Percentiles rank a stretch among this genome's conserved stretches.
Conservation (phyloP, 345 rosid species). For the Aquilaria yunnanensis region DNA sequence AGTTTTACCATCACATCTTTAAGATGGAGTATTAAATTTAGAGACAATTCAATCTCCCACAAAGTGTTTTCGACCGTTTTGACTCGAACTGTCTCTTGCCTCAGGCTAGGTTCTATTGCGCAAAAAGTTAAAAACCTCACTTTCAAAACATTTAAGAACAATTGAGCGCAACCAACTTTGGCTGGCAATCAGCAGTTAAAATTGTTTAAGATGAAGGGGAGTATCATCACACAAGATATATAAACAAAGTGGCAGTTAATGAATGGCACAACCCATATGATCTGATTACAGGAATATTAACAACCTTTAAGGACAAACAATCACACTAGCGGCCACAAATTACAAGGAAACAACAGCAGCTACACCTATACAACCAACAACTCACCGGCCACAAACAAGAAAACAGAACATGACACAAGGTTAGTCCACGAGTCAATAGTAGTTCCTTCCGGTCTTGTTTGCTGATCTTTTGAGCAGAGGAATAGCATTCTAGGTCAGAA, state of each 20-base stretch:
- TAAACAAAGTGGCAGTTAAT: constrained; percentile 12
- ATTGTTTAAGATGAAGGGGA: no score
- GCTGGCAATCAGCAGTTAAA: no score
- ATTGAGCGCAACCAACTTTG: no score
- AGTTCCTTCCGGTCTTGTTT: constrained; percentile 16
- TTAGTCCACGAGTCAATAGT: constrained; percentile 39
- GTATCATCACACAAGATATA: not conserved
- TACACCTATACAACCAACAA: constrained; percentile 51
- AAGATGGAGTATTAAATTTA: no score
- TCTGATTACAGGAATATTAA: constrained; percentile 53
- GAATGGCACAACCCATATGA: constrained; percentile 32
- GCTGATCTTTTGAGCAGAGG: constrained; percentile 32
- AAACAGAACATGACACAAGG: constrained; percentile 28
- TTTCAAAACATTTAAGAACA: no score
- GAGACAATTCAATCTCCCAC: no score
- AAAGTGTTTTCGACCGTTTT: no score
- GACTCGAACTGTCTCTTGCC: no score
- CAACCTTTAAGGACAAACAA: constrained; percentile 35
- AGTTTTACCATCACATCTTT: no score
- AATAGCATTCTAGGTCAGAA: constrained; percentile 42
- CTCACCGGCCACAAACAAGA: constrained; percentile 27
- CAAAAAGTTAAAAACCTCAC: no score
- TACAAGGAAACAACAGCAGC: constrained; percentile 33
- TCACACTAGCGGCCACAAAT: constrained; percentile 35
- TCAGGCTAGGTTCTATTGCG: no score